Evolutionary conservation across 2,329 filamentous ascomycete genomes (phyloP), one percentile per base, ranked within the genome.

Genomic region (Pestalotiopsis sp.): DNA sequence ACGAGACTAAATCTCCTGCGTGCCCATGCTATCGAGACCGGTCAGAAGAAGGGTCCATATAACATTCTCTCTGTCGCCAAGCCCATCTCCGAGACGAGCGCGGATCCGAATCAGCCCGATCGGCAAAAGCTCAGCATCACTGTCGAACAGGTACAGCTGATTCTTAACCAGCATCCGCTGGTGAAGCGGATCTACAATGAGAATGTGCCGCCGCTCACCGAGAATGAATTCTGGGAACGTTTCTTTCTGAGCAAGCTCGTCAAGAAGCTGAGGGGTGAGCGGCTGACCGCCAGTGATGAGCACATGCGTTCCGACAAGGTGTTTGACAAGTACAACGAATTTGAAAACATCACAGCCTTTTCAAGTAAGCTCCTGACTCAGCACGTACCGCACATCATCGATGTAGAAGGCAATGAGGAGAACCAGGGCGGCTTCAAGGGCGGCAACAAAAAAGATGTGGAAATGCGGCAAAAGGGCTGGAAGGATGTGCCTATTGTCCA

Each of bases 51-150:
- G 72, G 96, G 95, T 5, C 90, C 94, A 3, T 98, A 98, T 82
- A 98, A 99, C 74, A 95, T 98, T 6, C 85, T 99, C 20, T 95
- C 96, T 0, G 92, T 93, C 20, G 90, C 98, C 74, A 97, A 97
- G 78, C 92, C 93, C 6, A 89, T 92, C 5, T 90, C 93, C 68
- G 90, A 94, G 73, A 72, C 72, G 25, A 76, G 71, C 39, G 70
- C 72, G 14, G 77, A 79, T 68, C 77, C 77, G 7, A 72, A 74
- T 25, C 73, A 77, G 58, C 73, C 76, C 23, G 91, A 91, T 71
- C 90, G 91, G 69, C 86, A 91, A 59, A 94, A 92, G 79, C 85
- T 98, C 74, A 95, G 93, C 76, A 91, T 99, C 71, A 96, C 90
- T 73, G 91, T 94, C 70, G 95, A 98, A 80, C 95, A 98, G 80